These are phyloP conservation scores for Pythium myriotylum DNA, from an alignment of 352 stramenopile genomes.

Conservation along the genomic window DNA sequence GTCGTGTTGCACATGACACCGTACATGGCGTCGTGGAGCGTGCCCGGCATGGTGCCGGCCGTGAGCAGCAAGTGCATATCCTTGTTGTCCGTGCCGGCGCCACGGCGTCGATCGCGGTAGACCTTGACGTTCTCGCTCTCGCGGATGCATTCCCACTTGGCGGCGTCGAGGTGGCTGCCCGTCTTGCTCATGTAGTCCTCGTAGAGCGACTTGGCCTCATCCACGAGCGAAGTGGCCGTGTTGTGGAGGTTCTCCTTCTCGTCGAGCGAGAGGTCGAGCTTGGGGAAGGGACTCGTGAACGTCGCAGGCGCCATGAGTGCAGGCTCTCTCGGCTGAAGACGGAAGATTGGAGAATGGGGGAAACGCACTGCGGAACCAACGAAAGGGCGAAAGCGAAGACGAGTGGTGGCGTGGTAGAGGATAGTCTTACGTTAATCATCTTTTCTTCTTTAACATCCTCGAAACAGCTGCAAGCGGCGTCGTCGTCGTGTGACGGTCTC, in stretches of 20 bases:
- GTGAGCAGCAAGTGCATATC: conserved; percentile 23
- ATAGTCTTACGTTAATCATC: too few relatives aligned
- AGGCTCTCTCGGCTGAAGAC: too few relatives aligned
- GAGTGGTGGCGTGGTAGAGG: too few relatives aligned
- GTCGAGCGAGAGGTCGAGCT: conserved; percentile 41
- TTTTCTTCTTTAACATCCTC: too few relatives aligned
- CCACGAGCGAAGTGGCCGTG: conserved; percentile 45
- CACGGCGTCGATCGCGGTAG: conserved; percentile 31
- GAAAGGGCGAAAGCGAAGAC: too few relatives aligned
- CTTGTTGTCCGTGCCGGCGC: conserved; percentile 9
- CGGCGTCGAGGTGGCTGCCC: conserved; percentile 32
- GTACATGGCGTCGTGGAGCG: conserved; percentile 63
- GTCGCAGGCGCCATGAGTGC: too few relatives aligned
- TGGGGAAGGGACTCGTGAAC: conserved; percentile 29
- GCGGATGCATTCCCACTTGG: conserved; percentile 47
- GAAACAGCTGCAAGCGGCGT: too few relatives aligned
- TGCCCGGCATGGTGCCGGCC: conserved; percentile 43
- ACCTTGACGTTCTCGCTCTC: conserved; percentile 43
- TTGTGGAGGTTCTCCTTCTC: conserved; percentile 50
- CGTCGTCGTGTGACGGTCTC: too few relatives aligned
- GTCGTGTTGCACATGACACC: conserved; percentile 42
- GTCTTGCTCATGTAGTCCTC: conserved; percentile 43
- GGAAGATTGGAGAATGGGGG: too few relatives aligned
- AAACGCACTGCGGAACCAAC: too few relatives aligned
- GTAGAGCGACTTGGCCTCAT: conserved; percentile 45